A percentile compares a stretch with the other conserved stretches of the same genome.
phyloP scores from a whole-genome alignment of 352 stramenopile species.

The Phytophthora kernoviae region DNA sequence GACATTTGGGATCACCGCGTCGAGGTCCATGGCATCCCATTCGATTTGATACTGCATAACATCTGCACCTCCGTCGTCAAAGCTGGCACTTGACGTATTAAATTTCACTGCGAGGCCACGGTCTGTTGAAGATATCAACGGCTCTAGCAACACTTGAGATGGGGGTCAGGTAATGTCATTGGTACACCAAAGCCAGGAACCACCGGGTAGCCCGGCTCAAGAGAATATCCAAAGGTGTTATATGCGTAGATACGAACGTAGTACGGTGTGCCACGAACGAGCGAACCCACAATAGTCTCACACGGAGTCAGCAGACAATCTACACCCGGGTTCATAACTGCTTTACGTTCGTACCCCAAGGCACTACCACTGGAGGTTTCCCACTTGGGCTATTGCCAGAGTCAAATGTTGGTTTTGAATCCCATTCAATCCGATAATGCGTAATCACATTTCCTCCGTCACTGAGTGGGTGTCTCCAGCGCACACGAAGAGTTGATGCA shows the following conservation, averaged over 20 bases:
- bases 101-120: constrained; percentile 81
- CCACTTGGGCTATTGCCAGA: constrained; percentile 48
- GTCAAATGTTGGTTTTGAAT: constrained; percentile 83
- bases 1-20: constrained; percentile 44
- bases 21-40: constrained; percentile 91
- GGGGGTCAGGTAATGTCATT: constrained; percentile 80
- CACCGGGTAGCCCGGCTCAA: constrained; percentile 58
- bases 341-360: constrained; percentile 78
- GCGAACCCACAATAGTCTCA: constrained; percentile 79
- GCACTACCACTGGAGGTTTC: constrained; percentile 52
- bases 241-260: constrained; percentile 92
- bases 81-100: constrained; percentile 44
- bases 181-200: constrained; percentile 73
- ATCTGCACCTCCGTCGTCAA: constrained; percentile 79
- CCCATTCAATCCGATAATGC: constrained; percentile 96
- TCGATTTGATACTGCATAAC: constrained; percentile 93
- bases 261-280: constrained; percentile 84
- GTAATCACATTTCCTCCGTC: constrained; percentile 93
- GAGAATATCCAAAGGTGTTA: constrained; percentile 93
- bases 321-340: constrained; percentile 63
- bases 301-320: constrained; percentile 85
- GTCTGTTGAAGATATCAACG: constrained; percentile 34
- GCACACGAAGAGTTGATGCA: constrained; percentile 79
- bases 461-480: constrained; percentile 89
- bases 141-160: constrained; percentile 46